Evolutionary conservation across 116 monocot genomes (phyloP), one percentile per base, ranked within the genome.

Genomic region (Trichopus zeylanicus): DNA sequence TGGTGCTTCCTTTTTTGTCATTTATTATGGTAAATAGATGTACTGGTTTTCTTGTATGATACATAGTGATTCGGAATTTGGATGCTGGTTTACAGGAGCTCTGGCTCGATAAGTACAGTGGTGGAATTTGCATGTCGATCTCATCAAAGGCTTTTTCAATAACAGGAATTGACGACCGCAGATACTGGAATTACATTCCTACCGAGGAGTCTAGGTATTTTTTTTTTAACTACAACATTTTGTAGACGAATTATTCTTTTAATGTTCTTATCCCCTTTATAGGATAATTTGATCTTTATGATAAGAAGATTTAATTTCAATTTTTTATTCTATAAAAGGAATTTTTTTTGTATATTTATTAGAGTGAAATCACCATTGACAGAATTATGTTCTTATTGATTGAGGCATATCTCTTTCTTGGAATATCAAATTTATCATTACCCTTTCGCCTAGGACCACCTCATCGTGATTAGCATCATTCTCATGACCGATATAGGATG

Each of bases 161-260:
- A 9, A 93, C 93, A 1, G 89, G 93, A 31, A 82, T 93, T 19
- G 85, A 85, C 38, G 93, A 93, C 26, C 63, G 93, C 60, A 79
- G 93, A 77, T 84, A 88, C 20, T 93, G 88, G 93, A 84, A 78
- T 46, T 67, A 81, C 63, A 79, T 93, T 28, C 75, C 81, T 5
- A 93, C 81, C 9, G 76, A 72, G 15, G 88, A 93, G 76, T 87
- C 92, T 27, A 84, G 84, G 92, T 87, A 75, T 30, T 46, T 26
- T 12, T 38, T 25, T 29, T 28, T 16, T 18, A 12, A 2, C 29
- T 47, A 7, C 28, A n/a, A 29, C 26, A 11, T 30, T 24, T 38
- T 8, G 3, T 57, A 51, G 20, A 20, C 22, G 3, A 20, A 4
- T 20, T 24, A 4, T 51, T 20, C 22, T 24, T 16, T 46, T 46